Conservation (phyloP, 805 yeast genomes). For the Metschnikowia rubicola region DNA sequence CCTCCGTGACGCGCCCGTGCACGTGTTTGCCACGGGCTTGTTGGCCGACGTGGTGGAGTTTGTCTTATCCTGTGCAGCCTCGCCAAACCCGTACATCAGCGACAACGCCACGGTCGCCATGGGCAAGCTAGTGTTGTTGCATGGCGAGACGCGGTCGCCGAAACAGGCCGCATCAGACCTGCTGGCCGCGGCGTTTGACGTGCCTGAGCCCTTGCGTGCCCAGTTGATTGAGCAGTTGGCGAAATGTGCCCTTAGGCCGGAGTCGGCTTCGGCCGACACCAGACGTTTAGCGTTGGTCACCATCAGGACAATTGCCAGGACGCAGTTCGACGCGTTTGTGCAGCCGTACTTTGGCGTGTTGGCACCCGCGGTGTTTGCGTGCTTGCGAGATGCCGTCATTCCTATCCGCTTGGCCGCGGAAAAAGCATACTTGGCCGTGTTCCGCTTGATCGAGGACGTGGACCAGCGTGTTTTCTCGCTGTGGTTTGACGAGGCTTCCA, state of each 20-base stretch:
- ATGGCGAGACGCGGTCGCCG: slow-evolving; percentile 36
- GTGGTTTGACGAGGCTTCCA: slow-evolving; percentile 56
- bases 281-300: slow-evolving; percentile 77
- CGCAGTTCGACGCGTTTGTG: slow-evolving; percentile 48
- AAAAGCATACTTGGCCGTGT: slow-evolving; percentile 73
- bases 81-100: slow-evolving; percentile 50
- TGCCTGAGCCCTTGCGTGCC: slow-evolving; percentile 40
- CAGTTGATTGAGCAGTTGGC: slow-evolving; percentile 51
- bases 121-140: slow-evolving; percentile 70
- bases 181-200: slow-evolving; percentile 28
- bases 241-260: slow-evolving; percentile 48
- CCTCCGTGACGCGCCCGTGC: slow-evolving; percentile 70
- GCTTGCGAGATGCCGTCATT: slow-evolving; percentile 82
- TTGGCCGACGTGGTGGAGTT: slow-evolving; percentile 48
- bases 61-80: slow-evolving; percentile 42
- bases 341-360: slow-evolving; percentile 52
- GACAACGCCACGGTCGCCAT: slow-evolving; percentile 78
- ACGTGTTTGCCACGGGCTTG: slow-evolving; percentile 53
- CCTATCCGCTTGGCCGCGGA: slow-evolving; percentile 95
- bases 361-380: slow-evolving; percentile 72
- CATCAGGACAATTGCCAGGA: slow-evolving; percentile 68
- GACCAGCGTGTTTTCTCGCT: slow-evolving; percentile 48
- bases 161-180: slow-evolving; percentile 13
- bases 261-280: slow-evolving; percentile 64
- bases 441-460: slow-evolving; percentile 68